phyloP scores from a whole-genome alignment of 805 yeast genomes.

The Zygoascus tannicola region DNA sequence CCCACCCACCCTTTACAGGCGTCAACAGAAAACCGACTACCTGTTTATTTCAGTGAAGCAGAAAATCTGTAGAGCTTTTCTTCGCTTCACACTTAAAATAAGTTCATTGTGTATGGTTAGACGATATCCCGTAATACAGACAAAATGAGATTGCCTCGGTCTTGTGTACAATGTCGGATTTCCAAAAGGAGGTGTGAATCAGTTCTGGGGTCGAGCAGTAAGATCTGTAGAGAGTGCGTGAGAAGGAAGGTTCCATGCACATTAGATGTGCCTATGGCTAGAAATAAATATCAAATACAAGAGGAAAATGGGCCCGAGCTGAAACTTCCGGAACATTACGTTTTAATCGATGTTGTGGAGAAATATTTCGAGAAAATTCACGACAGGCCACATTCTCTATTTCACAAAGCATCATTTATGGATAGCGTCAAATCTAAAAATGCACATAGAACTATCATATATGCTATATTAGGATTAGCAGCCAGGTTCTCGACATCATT shows the following conservation, averaged over 20 bases:
- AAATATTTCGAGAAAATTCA: slow-evolving; percentile 6
- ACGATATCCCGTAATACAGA: not conserved
- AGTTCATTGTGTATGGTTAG: no score
- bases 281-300: not conserved
- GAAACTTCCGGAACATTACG: slow-evolving; percentile 3
- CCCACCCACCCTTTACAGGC: no score
- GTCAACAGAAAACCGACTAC: no score
- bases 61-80: no score
- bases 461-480: slow-evolving; percentile 6
- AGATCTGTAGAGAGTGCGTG: not conserved
- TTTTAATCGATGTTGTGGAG: slow-evolving; percentile 5
- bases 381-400: slow-evolving; percentile 8
- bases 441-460: slow-evolving; percentile 3
- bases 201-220: not conserved
- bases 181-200: not conserved
- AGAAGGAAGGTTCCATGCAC: not conserved
- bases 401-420: slow-evolving; percentile 5
- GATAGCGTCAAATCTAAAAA: slow-evolving; percentile 2
- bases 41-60: no score
- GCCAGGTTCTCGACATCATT: slow-evolving; percentile 5
- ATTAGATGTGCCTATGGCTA: not conserved
- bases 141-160: not conserved
- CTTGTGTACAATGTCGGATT: not conserved
- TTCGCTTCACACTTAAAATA: no score
- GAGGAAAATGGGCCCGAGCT: not conserved